These are phyloP conservation scores for Atkinsonella hypoxylon DNA, from an alignment of 2,329 filamentous ascomycete species.

Conservation along the genomic window DNA sequence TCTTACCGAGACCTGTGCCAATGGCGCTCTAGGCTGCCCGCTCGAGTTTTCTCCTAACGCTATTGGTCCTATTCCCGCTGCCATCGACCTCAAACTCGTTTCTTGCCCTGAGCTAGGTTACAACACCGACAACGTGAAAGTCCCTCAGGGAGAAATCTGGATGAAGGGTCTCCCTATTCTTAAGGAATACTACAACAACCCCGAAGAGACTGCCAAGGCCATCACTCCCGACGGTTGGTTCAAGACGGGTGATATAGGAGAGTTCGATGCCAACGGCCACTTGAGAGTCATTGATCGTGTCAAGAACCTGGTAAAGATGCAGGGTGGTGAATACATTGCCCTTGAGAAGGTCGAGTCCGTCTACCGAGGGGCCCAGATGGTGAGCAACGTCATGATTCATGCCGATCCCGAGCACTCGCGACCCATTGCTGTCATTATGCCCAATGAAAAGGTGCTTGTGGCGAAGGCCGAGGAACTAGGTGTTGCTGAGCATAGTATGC, in stretches of 20 bases:
- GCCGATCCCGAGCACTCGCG: conserved; percentile 63
- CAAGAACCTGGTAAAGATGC: conserved; percentile 96
- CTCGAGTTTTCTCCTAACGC: conserved; percentile 68
- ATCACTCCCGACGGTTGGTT: conserved; percentile 87
- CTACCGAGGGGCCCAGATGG: conserved; percentile 68
- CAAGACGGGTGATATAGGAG: conserved; percentile 90
- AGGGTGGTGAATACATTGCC: conserved; percentile 92
- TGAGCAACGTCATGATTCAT: conserved; percentile 80
- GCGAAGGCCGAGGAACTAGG: conserved; percentile 48
- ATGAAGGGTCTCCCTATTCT: conserved; percentile 70
- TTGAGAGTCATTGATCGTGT: conserved; percentile 85
- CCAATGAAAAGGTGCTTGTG: conserved; percentile 50
- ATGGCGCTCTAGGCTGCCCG: conserved; percentile 72
- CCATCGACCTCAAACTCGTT: conserved; percentile 82
- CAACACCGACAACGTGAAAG: conserved; percentile 50
- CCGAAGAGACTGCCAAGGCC: conserved; percentile 69
- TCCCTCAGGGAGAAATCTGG: conserved; percentile 86
- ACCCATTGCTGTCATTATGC: conserved; percentile 69
- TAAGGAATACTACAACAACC: conserved; percentile 71
- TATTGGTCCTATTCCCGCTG: conserved; percentile 66
- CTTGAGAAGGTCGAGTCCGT: conserved; percentile 91
- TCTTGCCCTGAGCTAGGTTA: conserved; percentile 86
- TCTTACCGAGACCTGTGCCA: conserved; percentile 83
- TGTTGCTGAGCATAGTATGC: conserved; percentile 55
- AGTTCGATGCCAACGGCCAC: conserved; percentile 71